These are phyloP conservation scores for Fusarium aywerte DNA, from an alignment of 2,329 filamentous ascomycete species.

Conservation along the genomic window DNA sequence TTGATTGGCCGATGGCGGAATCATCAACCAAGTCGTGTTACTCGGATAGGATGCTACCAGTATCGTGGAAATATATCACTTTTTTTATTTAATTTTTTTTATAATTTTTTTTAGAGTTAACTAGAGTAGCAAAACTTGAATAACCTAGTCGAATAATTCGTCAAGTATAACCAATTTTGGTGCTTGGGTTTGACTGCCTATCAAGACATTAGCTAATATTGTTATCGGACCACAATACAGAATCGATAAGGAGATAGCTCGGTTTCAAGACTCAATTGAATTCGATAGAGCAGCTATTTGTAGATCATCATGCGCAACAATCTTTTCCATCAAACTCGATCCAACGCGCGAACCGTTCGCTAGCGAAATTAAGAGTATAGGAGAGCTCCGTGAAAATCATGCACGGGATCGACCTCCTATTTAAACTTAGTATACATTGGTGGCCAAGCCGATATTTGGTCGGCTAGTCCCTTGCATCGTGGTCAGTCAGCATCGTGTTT, in stretches of 20 bases:
- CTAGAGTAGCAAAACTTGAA: neutral
- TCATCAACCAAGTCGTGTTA: neutral
- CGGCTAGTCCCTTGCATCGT: slow-evolving; percentile 14
- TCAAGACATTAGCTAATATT: neutral
- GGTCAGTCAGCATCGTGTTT: slow-evolving; percentile 17
- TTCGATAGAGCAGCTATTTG: neutral
- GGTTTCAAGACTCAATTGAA: neutral
- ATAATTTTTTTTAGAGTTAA: too few relatives aligned
- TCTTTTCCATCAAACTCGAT: neutral
- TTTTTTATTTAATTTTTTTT: too few relatives aligned
- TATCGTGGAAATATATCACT: neutral
- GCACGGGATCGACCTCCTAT: slow-evolving; percentile 11
- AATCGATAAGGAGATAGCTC: slow-evolving; percentile 1
- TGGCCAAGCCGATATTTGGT: slow-evolving; percentile 4
- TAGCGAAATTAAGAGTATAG: neutral
- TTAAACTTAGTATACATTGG: slow-evolving; percentile 3
- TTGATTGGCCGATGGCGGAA: slow-evolving; percentile 1
- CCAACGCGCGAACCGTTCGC: neutral
- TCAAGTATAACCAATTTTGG: neutral
- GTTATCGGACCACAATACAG: neutral
- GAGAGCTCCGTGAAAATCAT: slow-evolving; percentile 1
- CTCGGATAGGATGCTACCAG: neutral
- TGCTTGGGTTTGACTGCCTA: neutral
- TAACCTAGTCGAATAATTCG: neutral
- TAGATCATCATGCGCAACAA: neutral